Evolutionary conservation across 768 basidiomycete species (phyloP), one percentile per base, ranked within the genome.

Genomic region (Leccinum variicolor): DNA sequence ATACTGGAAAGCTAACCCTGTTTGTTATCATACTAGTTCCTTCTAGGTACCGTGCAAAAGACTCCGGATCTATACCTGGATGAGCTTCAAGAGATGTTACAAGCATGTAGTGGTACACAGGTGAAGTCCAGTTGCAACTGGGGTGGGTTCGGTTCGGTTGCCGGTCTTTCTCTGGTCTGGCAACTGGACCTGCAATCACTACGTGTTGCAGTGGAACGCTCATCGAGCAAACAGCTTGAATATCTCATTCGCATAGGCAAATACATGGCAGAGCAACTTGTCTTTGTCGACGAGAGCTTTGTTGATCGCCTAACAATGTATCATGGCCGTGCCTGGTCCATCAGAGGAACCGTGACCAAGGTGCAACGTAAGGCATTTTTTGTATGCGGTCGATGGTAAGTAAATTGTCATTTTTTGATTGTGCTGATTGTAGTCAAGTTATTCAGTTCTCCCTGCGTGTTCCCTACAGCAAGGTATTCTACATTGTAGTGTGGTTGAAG

Each of bases 401-500:
- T 25, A 19, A 23, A 28, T 48, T 13, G 11, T 48, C 21, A 21
- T 48, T 48, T 14, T 31, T 31, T 31, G 31, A 31, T 31, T 31
- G 31, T 31, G 31, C 31, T 14, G 25, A 26, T 15, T 48, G 21
- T 23, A n/a, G 11, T 19, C 21, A 48, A 23, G 11, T 48, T 25
- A 31, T 17, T 48, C 47, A 14, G 47, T 48, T 48, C 26, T 48
- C 25, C 47, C 47, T 14, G 26, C 14, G 4, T 14, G 28, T 11
- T 48, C 25, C 23, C 26, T 48, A 4, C 14, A 48, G 8, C 23
- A 48, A 25, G 47, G 47, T 25, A 48, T 48, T 8, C 14, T 48
- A 3, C 47, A 48, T 28, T 48, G 47, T 23, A 21, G 15, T 3
- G 23, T 53, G 6, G 53, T 69, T 3, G 56, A 68, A 23, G 68